Conservation (phyloP, 768 basidiomycete genomes). For the Panaeolus papilionaceus region DNA sequence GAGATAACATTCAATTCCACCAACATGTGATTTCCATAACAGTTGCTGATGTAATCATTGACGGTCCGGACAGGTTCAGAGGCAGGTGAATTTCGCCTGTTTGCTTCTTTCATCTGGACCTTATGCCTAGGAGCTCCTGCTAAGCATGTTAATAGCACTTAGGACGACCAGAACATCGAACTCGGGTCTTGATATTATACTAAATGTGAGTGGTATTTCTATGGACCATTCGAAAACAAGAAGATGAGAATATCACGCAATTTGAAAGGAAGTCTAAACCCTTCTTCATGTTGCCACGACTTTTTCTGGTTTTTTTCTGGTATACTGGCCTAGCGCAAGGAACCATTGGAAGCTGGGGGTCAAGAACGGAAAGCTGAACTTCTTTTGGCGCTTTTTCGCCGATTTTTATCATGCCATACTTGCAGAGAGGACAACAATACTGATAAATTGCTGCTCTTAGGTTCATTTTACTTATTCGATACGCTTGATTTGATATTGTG, state of each 20-base stretch:
- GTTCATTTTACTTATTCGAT: not conserved
- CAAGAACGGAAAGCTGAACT: constrained; percentile 14
- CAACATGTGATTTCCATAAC: constrained; percentile 8
- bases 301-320: constrained; percentile 5
- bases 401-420: constrained; percentile 2
- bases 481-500: not conserved
- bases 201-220: not conserved
- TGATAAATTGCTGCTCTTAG: not conserved
- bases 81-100: constrained; percentile 5
- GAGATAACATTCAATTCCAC: constrained; percentile 7
- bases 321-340: constrained; percentile 6
- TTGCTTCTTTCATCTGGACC: constrained; percentile 12
- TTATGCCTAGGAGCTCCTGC: constrained; percentile 6
- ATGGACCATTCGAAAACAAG: not conserved
- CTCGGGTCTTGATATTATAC: not conserved
- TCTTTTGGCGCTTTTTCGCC: constrained; percentile 5
- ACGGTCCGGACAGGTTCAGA: not conserved
- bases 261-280: constrained; percentile 10
- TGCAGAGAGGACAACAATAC: not conserved
- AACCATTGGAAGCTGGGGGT: constrained; percentile 3
- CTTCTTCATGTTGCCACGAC: constrained; percentile 14
- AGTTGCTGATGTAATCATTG: not conserved
- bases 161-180: not conserved
- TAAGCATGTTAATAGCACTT: not conserved
- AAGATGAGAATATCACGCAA: constrained; percentile 7